phyloP scores from a whole-genome alignment of 495 filamentous ascomycete genomes.

The Parmelia sp. region DNA sequence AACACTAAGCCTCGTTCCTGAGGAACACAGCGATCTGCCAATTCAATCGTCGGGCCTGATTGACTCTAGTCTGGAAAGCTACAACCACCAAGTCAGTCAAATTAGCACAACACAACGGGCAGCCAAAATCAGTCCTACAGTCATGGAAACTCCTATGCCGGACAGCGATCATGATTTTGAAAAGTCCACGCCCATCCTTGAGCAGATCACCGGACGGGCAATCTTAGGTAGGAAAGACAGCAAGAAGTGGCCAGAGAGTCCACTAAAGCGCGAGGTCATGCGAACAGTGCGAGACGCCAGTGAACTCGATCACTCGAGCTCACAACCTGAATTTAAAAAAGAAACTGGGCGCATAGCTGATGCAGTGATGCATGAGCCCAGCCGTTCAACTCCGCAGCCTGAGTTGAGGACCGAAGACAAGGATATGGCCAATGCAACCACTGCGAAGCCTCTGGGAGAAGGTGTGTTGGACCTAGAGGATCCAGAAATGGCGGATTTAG shows the following conservation, averaged over 20 bases:
- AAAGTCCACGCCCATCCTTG: not conserved
- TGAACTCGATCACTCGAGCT: not conserved
- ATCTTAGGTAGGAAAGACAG: not conserved
- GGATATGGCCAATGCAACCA: not conserved
- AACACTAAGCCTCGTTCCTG: conserved; percentile 10
- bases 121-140: not conserved
- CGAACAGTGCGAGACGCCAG: not conserved
- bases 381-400: not conserved
- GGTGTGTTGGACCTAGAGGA: not conserved
- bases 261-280: not conserved
- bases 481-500: not conserved
- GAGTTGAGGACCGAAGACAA: not conserved
- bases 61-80: not conserved
- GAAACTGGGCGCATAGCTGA: not conserved
- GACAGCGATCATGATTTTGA: not conserved
- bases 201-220: not conserved
- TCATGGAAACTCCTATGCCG: not conserved
- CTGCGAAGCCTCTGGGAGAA: not conserved
- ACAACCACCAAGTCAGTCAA: conserved; percentile 10
- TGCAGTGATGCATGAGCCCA: not conserved
- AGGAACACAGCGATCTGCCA: conserved; percentile 4
- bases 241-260: not conserved
- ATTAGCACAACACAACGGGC: not conserved
- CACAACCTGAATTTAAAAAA: not conserved
- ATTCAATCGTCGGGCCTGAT: not conserved